phyloP scores from a whole-genome alignment of 345 rosid genomes.

The Cochlearia excelsa region DNA sequence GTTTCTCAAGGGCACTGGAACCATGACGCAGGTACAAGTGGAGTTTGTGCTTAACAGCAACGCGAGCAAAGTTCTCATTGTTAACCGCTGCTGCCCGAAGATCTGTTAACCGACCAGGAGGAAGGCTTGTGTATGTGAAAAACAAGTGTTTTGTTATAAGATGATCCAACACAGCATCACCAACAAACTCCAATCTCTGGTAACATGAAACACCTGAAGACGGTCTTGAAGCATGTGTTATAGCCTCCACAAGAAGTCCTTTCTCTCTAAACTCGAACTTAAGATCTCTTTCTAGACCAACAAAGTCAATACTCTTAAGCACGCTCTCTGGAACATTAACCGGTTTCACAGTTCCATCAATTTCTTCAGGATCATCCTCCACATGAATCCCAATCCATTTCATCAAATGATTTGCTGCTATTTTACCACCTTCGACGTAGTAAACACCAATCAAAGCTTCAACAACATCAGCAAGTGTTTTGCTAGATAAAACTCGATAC shows the following conservation, averaged over 20 bases:
- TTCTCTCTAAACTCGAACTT: slow-evolving; percentile 54
- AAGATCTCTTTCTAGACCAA: slow-evolving; percentile 65
- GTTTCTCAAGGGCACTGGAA: slow-evolving; percentile 95
- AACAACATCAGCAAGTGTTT: slow-evolving; percentile 96
- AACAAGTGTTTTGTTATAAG: slow-evolving; percentile 87
- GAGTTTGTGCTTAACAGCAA: slow-evolving; percentile 91
- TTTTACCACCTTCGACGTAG: slow-evolving; percentile 88
- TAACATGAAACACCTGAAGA: slow-evolving; percentile 93
- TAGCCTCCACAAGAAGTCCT: slow-evolving; percentile 77
- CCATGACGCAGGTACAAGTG: slow-evolving; percentile 92
- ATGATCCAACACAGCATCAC: slow-evolving; percentile 97
- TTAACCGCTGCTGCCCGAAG: slow-evolving; percentile 98
- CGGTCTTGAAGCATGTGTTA: slow-evolving; percentile 97
- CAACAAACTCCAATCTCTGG: slow-evolving; percentile 94
- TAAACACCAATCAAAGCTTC: slow-evolving; percentile 98
- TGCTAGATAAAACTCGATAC: slow-evolving; percentile 92
- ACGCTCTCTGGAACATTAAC: slow-evolving; percentile 64
- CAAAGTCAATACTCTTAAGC: slow-evolving; percentile 76
- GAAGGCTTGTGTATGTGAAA: slow-evolving; percentile 83
- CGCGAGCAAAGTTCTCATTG: slow-evolving; percentile 96
- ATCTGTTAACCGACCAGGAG: slow-evolving; percentile 97
- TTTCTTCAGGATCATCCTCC: slow-evolving; percentile 70
- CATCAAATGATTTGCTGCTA: slow-evolving; percentile 90
- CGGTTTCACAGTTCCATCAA: slow-evolving; percentile 39
- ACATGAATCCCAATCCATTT: slow-evolving; percentile 90